Evolutionary conservation across 257 asterid genomes (phyloP), one percentile per base, ranked within the genome.

Genomic region (Solanum medicagineum): DNA sequence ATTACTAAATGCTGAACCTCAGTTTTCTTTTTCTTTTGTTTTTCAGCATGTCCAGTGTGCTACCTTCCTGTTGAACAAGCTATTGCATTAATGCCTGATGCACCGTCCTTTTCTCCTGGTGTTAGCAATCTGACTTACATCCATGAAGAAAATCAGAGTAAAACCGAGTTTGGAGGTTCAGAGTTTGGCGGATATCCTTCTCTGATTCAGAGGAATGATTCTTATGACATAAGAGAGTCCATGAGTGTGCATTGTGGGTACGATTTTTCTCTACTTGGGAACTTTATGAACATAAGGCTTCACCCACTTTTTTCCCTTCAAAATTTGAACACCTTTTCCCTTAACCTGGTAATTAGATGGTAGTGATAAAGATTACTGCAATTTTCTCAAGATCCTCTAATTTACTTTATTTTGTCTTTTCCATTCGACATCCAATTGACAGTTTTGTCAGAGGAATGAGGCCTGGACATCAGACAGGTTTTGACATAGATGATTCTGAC

Each of bases 221-320:
- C 98, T 0, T 94, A 93, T 85, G 92, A 96, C 85, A 89, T 94
- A 88, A 87, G 88, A 87, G 98, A 94, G 85, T 92, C 98, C 4
- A 96, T 94, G 99, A 89, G 80, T 74, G 89, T 96, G 88, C 98
- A 96, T 85, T 96, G 99, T 86, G 99, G 99, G 99, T 96, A 94
- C 70, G 98, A 29, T 89, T 73, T 60, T 51, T 77, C 83, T 77
- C 83, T 51, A 8, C 82, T 22, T 3, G 2, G 56, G 57, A 29
- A 73, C 81, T 74, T 47, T 74, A 22, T 14, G 80, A 42, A 40
- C 54, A 70, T 10, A 70, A 42, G 55, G 17, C 3, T 71, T 71
- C 80, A 71, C 54, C 1, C 54, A 70, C 32, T 6, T 71, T 32
- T 36, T 26, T 68, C 15, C 20, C 3, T 26, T 3, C 8, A 2